Evolutionary conservation across 768 basidiomycete species (phyloP).

Genomic region (Lactarius hengduanensis): DNA sequence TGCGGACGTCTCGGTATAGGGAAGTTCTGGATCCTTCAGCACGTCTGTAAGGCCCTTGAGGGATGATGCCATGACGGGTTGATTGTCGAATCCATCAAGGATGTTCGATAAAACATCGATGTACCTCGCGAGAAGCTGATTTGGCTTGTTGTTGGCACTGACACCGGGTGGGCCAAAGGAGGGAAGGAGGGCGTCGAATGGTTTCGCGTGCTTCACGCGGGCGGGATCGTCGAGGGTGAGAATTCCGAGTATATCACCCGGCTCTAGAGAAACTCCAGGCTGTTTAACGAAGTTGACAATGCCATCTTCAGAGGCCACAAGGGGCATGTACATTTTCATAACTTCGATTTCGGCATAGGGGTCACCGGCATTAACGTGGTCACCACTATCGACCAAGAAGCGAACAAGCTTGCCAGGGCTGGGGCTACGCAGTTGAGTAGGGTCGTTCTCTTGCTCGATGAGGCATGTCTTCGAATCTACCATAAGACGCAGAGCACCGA

Average conservation of each 20-base stretch:
- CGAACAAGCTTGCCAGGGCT: conserved; percentile 96
- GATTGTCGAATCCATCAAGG: conserved; percentile 95
- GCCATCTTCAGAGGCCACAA: conserved; percentile 92
- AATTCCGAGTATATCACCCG: conserved; percentile 97
- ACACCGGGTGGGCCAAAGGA: conserved; percentile 83
- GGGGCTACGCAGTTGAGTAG: conserved; percentile 93
- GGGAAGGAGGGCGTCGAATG: conserved; percentile 93
- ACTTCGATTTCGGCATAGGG: conserved; percentile 99
- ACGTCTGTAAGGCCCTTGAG: conserved; percentile 84
- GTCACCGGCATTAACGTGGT: conserved; percentile 95
- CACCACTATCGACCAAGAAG: conserved; percentile 94
- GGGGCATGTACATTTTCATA: conserved; percentile 99
- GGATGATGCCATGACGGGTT: conserved; percentile 81
- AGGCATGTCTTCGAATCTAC: conserved; percentile 97
- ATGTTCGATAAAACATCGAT: conserved; percentile 82
- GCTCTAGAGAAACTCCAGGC: conserved; percentile 93
- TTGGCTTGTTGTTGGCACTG: conserved; percentile 81
- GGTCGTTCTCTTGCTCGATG: conserved; percentile 99
- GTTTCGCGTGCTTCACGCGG: conserved; percentile 97
- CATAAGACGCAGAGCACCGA: conserved; percentile 88
- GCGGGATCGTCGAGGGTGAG: conserved; percentile 93
- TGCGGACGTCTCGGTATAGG: conserved; percentile 80
- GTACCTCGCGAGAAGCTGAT: conserved; percentile 79
- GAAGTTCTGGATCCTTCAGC: conserved; percentile 81
- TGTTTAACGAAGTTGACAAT: conserved; percentile 96